A percentile compares a stretch with the other conserved stretches of the same genome.
Conservation (phyloP, 2,329 filamentous ascomycete genomes). For the Huntiella abstrusa region DNA sequence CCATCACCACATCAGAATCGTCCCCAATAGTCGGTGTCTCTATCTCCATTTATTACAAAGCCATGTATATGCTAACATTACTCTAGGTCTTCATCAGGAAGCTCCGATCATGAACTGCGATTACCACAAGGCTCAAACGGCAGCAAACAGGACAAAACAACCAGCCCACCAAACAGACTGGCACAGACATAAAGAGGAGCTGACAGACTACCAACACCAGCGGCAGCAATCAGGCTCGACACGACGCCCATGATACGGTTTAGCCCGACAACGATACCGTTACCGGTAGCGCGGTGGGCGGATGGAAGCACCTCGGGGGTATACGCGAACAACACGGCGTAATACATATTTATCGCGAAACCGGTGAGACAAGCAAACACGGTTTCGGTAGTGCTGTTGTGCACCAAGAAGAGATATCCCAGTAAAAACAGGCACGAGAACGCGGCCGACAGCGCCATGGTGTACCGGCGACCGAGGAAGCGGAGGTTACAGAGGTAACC, state of each 20-base stretch:
- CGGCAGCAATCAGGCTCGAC: slow-evolving; percentile 39
- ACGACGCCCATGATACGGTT: slow-evolving; percentile 61
- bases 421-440: slow-evolving; percentile 56
- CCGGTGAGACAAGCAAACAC: slow-evolving; percentile 50
- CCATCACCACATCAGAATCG: too few relatives aligned
- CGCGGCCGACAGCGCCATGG: slow-evolving; percentile 46
- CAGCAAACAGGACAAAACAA: slow-evolving; percentile 36
- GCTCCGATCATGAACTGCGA: slow-evolving; percentile 16
- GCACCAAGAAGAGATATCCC: slow-evolving; percentile 45
- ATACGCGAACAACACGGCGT: slow-evolving; percentile 48
- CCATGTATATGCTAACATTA: too few relatives aligned
- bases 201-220: slow-evolving; percentile 32
- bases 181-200: slow-evolving; percentile 54
- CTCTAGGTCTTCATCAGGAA: too few relatives aligned
- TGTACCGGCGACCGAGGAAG: slow-evolving; percentile 42
- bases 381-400: slow-evolving; percentile 38
- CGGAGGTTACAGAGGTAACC: slow-evolving; percentile 42
- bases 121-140: slow-evolving; percentile 45
- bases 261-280: slow-evolving; percentile 47
- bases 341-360: slow-evolving; percentile 54
- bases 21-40: too few relatives aligned
- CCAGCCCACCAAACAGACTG: slow-evolving; percentile 43
- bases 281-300: slow-evolving; percentile 56
- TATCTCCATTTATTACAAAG: too few relatives aligned
- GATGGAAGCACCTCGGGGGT: slow-evolving; percentile 43